Conservation (phyloP, 306 rosid species). For the Cucumis cinereus region DNA sequence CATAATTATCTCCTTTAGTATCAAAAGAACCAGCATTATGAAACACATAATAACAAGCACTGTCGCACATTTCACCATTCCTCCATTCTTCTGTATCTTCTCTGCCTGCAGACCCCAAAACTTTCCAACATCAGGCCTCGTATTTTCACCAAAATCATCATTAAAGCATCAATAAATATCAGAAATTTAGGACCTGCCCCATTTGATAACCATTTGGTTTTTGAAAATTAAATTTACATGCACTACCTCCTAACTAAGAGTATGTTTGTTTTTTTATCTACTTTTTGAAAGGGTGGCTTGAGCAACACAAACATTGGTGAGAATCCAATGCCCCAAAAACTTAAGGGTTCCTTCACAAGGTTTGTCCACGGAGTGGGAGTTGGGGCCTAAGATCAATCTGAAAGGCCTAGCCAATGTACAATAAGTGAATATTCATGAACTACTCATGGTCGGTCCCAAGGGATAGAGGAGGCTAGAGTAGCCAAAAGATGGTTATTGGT, state of each 20-base stretch:
- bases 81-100: conserved; percentile 62
- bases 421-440: too few relatives aligned
- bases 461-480: too few relatives aligned
- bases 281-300: neutral
- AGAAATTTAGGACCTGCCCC: neutral
- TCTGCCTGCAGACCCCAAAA: conserved; percentile 52
- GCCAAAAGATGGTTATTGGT: too few relatives aligned
- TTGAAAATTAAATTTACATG: neutral
- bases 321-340: too few relatives aligned
- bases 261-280: neutral
- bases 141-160: neutral
- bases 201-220: neutral
- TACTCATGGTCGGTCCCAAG: too few relatives aligned
- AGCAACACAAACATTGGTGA: too few relatives aligned
- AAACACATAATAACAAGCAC: conserved; percentile 71
- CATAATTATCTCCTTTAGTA: conserved; percentile 50
- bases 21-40: conserved; percentile 51
- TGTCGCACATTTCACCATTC: conserved; percentile 66
- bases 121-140: neutral
- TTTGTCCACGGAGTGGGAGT: too few relatives aligned
- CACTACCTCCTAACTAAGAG: neutral
- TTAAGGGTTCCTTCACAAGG: too few relatives aligned
- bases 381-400: too few relatives aligned
- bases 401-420: too few relatives aligned
- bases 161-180: neutral